Base-by-base conservation (phyloP, 805 yeast genomes). In the Yamadazyma akitaensis region DNA sequence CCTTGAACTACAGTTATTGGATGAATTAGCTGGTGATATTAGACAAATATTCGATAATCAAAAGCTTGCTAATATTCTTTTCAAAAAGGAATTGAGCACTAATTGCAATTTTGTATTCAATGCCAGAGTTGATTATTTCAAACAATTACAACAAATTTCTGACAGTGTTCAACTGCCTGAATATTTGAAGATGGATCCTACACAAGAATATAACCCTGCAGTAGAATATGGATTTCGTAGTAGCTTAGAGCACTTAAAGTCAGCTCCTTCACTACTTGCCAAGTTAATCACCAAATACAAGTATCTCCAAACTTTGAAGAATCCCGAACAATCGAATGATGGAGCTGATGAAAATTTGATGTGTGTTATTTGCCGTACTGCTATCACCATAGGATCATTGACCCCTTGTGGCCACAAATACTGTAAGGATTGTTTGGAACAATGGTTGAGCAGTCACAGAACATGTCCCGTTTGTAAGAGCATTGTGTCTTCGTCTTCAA, bases 371-470 rank as follows among this genome's bases (percentile, higher is more conserved):
- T 94, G 99, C 61, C 79, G 85, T 17, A 75, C 82, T 3, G 61
- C 77, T 1, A 88, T 90, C 42, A 70, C 78, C 2, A 72, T 81
- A 34, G 99, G 99, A 0, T 77, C 94, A 0, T 69, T 94, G 46
- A 85, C 96, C 0, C 81, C 81, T 9, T 94, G 99, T 73, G 98
- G 98, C 0, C 99, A 94, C 64, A 82, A 82, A 54, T 94, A 85
- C 60, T 94, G 99, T 61, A 78, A 80, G 47, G 86, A 79, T 1
- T 94, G 99, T 62, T 70, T 94, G 32, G 74, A 68, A 16, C 81
- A 74, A 45, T 94, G 99, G 99, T 60, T 85, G 43, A 65, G 64
- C 17, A 70, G 69, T 13, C 77, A 77, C 34, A 60, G 65, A 1
- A 65, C 70, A 1, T 94, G 99, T 63, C 98, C 99, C 0, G 72